Evolutionary conservation across 2,329 filamentous ascomycete genomes (phyloP), one percentile per base, ranked within the genome.

Genomic region (Decorospora gaudefroyi): DNA sequence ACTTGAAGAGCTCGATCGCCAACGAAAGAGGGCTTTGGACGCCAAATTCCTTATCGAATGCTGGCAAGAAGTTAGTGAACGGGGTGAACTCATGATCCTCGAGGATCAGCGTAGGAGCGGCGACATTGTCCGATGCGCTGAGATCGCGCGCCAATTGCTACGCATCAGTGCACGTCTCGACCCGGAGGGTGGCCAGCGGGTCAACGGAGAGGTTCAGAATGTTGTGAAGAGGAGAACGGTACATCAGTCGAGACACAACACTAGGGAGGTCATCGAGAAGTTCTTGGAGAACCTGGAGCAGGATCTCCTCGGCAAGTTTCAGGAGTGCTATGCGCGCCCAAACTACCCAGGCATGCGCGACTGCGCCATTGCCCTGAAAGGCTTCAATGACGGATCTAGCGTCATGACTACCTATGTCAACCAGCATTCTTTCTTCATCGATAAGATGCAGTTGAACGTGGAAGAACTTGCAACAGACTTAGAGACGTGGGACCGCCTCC

Each of bases 281-380:
- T 99, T 97, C 70, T 88, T 91, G 17, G 93, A 99, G 69, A 91
- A 88, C 1, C 74, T 99, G 46, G 93, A 99, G 71, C 95, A 97
- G 67, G 93, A 99, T 65, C 77, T 99, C 26, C 75, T 99, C 49
- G 90, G 91, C 68, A 92, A 96, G 64, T 99, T 99, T 72, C 95
- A 99, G 76, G 90, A 95, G 65, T 96, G 92, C 75, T 97, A 97
- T 70, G 82, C 91, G 53, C 85, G 87, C 58, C 90, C 95, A 62
- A 96, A 97, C 72, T 96, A 95, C 64, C 90, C 96, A 57, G 91
- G 95, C 62, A 99, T 99, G 95, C 86, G 89, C 74, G 93, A 97
- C 68, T 99, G 93, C 68, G 89, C 95, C 41, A 88, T 88, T 62
- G 93, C 96, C 28, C 77, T 99, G 51, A 82, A 93, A 67, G 93